Base-by-base conservation (phyloP, 1,139 yeast species). In the Diutina pseudorugosa region DNA sequence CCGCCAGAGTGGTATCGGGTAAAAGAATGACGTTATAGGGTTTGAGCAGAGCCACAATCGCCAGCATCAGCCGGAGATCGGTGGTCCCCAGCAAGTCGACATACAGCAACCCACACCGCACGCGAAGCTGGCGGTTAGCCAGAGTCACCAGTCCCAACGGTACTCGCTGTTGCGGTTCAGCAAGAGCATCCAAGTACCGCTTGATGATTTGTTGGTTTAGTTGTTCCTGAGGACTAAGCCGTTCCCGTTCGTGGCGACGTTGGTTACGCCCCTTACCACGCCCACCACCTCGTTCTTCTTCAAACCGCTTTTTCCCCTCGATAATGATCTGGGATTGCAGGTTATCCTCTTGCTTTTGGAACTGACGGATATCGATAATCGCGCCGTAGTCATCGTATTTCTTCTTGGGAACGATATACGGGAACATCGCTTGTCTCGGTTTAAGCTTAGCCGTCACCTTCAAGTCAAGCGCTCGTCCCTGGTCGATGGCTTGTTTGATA, bases 361-460 rank as follows among this genome's bases (percentile, higher is more conserved):
- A 88, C 59, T 85, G 87, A 45, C 82, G 80, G 45, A 72, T 71
- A 54, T 82, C 79, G 40, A 87, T 80, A 1, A 83, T 68, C 55
- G 81, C 84, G 25, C 98, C 98, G 63, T 91, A 93, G 60, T 91
- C 98, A 63, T 93, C 98, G 51, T 75, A 71, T 57, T 83, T 79
- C 27, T 76, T 73, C 57, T 80, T 79, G 27, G 74, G 72, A 1
- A 78, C 76, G 11, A 77, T 70, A 59, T 74, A 82, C 9, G 96
- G 98, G 61, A 90, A 91, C 86, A 85, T 84, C 50, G 84, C 81
- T 54, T 85, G 83, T 57, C 85, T 76, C 4, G 84, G 80, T 55
- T 77, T 76, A 30, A 82, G 69, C 51, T 71, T 73, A 50, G 66
- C 67, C n/a, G 85, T 75, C 18, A 86, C 79, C 59, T 79, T 82